These are phyloP conservation scores for Leccinum disarticulatum DNA, from an alignment of 768 basidiomycete species.

Conservation along the genomic window DNA sequence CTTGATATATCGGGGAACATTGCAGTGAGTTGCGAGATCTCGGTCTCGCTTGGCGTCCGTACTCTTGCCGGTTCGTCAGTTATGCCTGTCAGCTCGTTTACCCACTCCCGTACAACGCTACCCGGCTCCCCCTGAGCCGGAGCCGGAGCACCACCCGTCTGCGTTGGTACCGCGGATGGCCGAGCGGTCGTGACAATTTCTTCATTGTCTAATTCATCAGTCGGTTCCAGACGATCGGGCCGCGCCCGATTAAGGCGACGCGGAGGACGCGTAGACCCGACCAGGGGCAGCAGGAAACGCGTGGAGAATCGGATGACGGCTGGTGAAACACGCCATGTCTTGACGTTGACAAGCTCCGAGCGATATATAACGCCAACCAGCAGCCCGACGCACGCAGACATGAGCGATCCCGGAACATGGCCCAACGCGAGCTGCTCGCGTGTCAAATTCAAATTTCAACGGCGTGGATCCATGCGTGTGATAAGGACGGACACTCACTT, in stretches of 20 bases:
- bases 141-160: constrained; percentile 20
- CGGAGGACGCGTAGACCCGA: constrained; percentile 63
- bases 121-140: constrained; percentile 30
- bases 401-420: constrained; percentile 63
- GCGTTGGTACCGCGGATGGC: constrained; percentile 28
- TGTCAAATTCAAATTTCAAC: background rate
- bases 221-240: constrained; percentile 47
- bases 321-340: constrained; percentile 74
- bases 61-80: constrained; percentile 56
- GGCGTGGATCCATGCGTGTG: background rate
- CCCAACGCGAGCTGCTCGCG: constrained; percentile 61
- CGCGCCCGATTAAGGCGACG: constrained; percentile 72
- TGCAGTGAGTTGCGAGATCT: constrained; percentile 67
- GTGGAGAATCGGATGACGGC: constrained; percentile 52
- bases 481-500: constrained; percentile 46
- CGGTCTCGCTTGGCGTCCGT: constrained; percentile 70
- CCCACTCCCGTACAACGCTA: constrained; percentile 72
- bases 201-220: constrained; percentile 40
- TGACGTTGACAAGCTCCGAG: constrained; percentile 76
- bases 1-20: constrained; percentile 86
- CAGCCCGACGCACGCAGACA: constrained; percentile 63
- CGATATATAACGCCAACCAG: constrained; percentile 77
- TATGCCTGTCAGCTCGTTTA: constrained; percentile 73
- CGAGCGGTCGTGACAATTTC: constrained; percentile 67
- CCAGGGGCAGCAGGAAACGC: constrained; percentile 61